phyloP scores from a whole-genome alignment of 257 asterid species.

The Rubia yunnanensis region DNA sequence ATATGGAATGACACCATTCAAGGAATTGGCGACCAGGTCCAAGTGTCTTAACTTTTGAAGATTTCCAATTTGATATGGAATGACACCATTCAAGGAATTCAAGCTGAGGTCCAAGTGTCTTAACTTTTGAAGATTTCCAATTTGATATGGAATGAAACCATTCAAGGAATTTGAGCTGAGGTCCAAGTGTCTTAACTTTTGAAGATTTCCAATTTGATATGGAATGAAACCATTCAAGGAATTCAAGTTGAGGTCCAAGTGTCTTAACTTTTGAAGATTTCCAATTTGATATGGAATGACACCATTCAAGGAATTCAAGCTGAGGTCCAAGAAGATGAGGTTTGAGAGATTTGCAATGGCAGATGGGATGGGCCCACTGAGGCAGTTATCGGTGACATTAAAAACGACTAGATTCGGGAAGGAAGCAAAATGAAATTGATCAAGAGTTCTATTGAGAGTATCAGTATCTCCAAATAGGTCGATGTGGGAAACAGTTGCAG shows the following conservation, averaged over 20 bases:
- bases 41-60: constrained; percentile 37
- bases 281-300: constrained; percentile 51
- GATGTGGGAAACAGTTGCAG: constrained; percentile 25
- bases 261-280: constrained; percentile 44
- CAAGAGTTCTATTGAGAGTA: constrained; percentile 40
- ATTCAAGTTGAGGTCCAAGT: too few relatives aligned
- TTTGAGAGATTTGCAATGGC: constrained; percentile 39
- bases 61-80: too few relatives aligned
- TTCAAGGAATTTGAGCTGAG: too few relatives aligned
- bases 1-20: constrained; percentile 44
- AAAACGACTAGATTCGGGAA: constrained; percentile 33
- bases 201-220: too few relatives aligned
- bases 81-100: too few relatives aligned
- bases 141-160: constrained; percentile 43
- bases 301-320: constrained; percentile 43
- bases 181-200: constrained; percentile 56
- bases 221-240: too few relatives aligned
- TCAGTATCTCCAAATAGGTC: constrained; percentile 28
- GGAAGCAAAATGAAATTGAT: constrained; percentile 33
- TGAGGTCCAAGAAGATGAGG: constrained; percentile 52
- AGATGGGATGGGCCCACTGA: constrained; percentile 60
- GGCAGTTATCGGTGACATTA: constrained; percentile 31
- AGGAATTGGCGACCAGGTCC: constrained; percentile 39
- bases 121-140: too few relatives aligned
- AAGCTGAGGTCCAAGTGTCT: too few relatives aligned